Conservation (phyloP, 768 basidiomycete species). For the Russula vinacea region DNA sequence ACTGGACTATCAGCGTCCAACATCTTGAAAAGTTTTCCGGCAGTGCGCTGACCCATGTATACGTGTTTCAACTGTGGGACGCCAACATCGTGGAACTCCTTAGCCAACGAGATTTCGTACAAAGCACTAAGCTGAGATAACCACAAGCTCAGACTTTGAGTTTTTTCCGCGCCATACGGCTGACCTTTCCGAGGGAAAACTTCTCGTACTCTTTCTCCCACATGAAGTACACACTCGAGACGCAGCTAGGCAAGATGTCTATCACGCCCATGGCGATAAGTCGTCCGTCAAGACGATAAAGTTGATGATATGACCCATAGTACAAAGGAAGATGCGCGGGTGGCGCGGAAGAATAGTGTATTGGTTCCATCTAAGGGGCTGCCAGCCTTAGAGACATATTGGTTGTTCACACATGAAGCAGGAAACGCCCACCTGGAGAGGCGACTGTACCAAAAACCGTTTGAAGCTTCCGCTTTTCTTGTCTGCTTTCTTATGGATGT, state of each 20-base stretch:
- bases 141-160: not conserved
- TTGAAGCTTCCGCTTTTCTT: constrained; percentile 54
- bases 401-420: too few relatives aligned
- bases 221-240: constrained; percentile 88
- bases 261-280: constrained; percentile 85
- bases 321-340: constrained; percentile 61
- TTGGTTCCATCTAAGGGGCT: constrained; percentile 50
- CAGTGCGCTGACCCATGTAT: constrained; percentile 72
- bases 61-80: constrained; percentile 57
- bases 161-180: not conserved
- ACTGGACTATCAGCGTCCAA: not conserved
- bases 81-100: constrained; percentile 73
- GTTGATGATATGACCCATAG: constrained; percentile 92
- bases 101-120: constrained; percentile 70
- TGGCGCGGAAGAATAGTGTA: constrained; percentile 50
- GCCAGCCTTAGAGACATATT: not conserved
- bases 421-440: constrained; percentile 55
- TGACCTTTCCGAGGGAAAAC: constrained; percentile 75
- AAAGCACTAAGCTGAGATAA: constrained; percentile 72
- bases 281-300: constrained; percentile 77
- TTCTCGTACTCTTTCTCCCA: constrained; percentile 71
- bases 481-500: constrained; percentile 69
- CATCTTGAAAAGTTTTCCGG: not conserved
- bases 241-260: constrained; percentile 84
- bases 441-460: constrained; percentile 76